Conservation (phyloP, 805 yeast genomes). For the Yamadazyma akitaensis region DNA sequence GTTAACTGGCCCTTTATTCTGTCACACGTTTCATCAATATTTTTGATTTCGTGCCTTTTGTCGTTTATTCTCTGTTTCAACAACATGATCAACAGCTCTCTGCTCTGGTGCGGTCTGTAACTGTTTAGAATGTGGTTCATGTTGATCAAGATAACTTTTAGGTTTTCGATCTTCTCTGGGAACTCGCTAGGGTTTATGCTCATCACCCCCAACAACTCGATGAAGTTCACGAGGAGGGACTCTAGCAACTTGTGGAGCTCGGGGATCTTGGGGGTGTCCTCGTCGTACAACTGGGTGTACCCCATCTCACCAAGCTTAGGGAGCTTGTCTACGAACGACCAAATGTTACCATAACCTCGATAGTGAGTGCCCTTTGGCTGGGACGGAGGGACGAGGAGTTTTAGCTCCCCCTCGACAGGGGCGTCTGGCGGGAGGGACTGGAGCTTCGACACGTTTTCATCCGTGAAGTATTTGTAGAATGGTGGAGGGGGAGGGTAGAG, state of each 20-base stretch:
- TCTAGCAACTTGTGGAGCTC: slow-evolving; percentile 79
- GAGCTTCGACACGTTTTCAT: slow-evolving; percentile 54
- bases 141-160: slow-evolving; percentile 77
- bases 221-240: slow-evolving; percentile 72
- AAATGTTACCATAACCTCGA: slow-evolving; percentile 83
- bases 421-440: slow-evolving; percentile 12
- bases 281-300: slow-evolving; percentile 64
- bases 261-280: slow-evolving; percentile 46
- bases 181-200: slow-evolving; percentile 66
- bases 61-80: slow-evolving; percentile 67
- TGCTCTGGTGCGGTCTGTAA: slow-evolving; percentile 91
- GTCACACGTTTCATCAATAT: slow-evolving; percentile 39
- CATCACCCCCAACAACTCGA: slow-evolving; percentile 78
- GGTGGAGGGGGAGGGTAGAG: slow-evolving; percentile 96
- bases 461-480: slow-evolving; percentile 68
- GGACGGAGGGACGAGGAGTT: slow-evolving; percentile 61
- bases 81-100: slow-evolving; percentile 80
- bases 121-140: slow-evolving; percentile 89
- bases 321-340: slow-evolving; percentile 78
- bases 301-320: slow-evolving; percentile 78
- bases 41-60: slow-evolving; percentile 51
- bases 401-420: slow-evolving; percentile 42
- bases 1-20: slow-evolving; percentile 37
- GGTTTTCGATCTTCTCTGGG: slow-evolving; percentile 64
- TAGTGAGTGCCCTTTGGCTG: slow-evolving; percentile 64